Base-by-base conservation (phyloP, 495 filamentous ascomycete species). In the Bathelium albidoporum region DNA sequence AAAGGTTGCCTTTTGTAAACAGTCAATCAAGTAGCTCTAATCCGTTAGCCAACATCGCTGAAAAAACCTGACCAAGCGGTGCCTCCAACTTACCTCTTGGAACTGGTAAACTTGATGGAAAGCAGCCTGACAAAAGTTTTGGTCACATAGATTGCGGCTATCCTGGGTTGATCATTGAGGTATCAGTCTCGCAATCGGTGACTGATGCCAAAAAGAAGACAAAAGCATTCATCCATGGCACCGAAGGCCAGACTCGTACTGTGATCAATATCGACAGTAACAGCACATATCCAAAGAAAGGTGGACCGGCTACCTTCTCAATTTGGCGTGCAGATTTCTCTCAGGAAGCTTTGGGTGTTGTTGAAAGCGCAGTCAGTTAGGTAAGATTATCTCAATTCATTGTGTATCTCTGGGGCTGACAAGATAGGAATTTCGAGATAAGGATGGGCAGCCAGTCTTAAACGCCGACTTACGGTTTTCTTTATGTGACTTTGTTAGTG, bases 311-410 rank as follows among this genome's bases (percentile, higher is more conserved):
- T 49, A 49, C 44, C 18, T 49, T 49, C 44, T 49, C 44, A 49
- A 49, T 49, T 49, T 49, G 44, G 44, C 44, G 44, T 49, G 44
- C 44, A 49, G 44, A 49, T 49, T 49, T 49, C 18, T 49, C 44
- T 49, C 44, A 49, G 20, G 44, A 20, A 49, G 3, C 5, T 14
- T 49, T 49, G 20, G 44, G 18, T 49, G 44, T 49, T 49, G 20
- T 49, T 49, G 44, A 49, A 49, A 49, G 44, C 44, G 44, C 20
- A 49, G 20, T 20, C 18, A 49, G 18, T 49, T 18, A 49, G 44
- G 44, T 49, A 49, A 49, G 44, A 49, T 49, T 49, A 49, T 49
- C 44, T 49, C 44, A 49, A 20, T 49, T 18, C 18, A 49, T 49
- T 7, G 18, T 49, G 20, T 49, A 22, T 49, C 44, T 49, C 44